These are phyloP conservation scores for Gossypium arboreum DNA, from an alignment of 345 rosid species.

Conservation along the genomic window DNA sequence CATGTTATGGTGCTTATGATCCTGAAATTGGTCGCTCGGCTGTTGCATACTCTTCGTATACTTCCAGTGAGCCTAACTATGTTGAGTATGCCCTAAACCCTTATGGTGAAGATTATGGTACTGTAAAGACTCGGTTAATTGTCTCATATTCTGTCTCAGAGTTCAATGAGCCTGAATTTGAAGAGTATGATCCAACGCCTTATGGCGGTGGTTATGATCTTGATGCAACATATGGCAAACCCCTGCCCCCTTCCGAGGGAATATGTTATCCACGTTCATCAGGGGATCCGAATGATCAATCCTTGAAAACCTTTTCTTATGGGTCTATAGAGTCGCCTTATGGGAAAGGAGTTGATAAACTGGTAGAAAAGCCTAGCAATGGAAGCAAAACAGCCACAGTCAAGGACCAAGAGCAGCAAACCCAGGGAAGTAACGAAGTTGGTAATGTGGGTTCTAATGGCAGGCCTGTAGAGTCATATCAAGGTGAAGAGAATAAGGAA, in stretches of 20 bases:
- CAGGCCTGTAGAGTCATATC: slow-evolving; percentile 11
- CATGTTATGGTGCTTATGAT: slow-evolving; percentile 18
- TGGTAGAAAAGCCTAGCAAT: slow-evolving; percentile 23
- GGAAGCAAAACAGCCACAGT: slow-evolving; percentile 23
- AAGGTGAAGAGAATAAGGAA: slow-evolving; percentile 17
- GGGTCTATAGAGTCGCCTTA: slow-evolving; percentile 29
- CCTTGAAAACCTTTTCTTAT: slow-evolving; percentile 25
- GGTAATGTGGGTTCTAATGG: neutral
- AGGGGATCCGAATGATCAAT: slow-evolving; percentile 5
- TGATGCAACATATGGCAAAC: slow-evolving; percentile 54
- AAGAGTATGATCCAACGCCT: slow-evolving; percentile 76
- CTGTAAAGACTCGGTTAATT: slow-evolving; percentile 31
- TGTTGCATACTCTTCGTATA: slow-evolving; percentile 43
- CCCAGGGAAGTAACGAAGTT: neutral
- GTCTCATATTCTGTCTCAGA: slow-evolving; percentile 41
- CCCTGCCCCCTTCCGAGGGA: slow-evolving; percentile 54
- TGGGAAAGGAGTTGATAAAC: slow-evolving; percentile 19
- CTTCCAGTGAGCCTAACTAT: slow-evolving; percentile 35
- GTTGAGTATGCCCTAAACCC: slow-evolving; percentile 20
- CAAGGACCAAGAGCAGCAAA: slow-evolving; percentile 13
- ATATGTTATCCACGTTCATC: slow-evolving; percentile 56
- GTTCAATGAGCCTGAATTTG: slow-evolving; percentile 47
- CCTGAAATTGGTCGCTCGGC: slow-evolving; percentile 9
- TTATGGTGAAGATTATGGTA: slow-evolving; percentile 22
- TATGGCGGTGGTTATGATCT: slow-evolving; percentile 68